Evolutionary conservation across 108 stramenopile genomes (phyloP).

Genomic region (Skeletonema menzelii): DNA sequence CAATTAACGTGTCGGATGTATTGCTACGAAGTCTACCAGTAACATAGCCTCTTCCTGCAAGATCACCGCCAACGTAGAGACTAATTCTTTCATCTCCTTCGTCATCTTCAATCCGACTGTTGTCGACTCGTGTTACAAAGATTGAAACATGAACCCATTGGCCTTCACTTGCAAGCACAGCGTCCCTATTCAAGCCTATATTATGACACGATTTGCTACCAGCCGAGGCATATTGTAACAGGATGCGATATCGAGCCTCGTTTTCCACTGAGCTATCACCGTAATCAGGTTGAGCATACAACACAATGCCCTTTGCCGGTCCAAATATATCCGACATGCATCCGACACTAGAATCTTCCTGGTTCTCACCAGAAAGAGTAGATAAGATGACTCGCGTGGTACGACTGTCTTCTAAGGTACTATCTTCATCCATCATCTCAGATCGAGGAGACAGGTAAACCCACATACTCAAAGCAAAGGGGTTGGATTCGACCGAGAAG

Average conservation of each 20-base stretch:
- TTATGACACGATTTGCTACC: conserved; percentile 14
- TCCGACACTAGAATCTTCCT: neutral
- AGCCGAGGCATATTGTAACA: conserved; percentile 20
- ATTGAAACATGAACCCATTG: conserved; percentile 33
- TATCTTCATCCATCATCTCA: neutral
- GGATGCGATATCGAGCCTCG: conserved; percentile 12
- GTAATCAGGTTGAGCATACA: conserved; percentile 37
- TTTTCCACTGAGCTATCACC: neutral
- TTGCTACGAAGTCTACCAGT: conserved; percentile 5
- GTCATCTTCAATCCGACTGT: neutral
- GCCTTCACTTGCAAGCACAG: conserved; percentile 18
- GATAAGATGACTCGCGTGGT: conserved; percentile 32
- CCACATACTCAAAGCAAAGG: conserved; percentile 40
- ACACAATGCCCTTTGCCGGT: conserved; percentile 18
- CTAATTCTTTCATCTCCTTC: conserved; percentile 30
- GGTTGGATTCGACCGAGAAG: conserved; percentile 21
- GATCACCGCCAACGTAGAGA: conserved; percentile 28
- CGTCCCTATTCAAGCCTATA: conserved; percentile 7
- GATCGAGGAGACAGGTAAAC: conserved; percentile 16
- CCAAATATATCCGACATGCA: conserved; percentile 31
- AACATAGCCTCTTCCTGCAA: conserved; percentile 22
- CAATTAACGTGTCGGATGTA: conserved; percentile 9
- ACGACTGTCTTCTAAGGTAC: neutral
- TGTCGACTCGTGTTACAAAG: conserved; percentile 11
- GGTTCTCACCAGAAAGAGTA: conserved; percentile 2